Evolutionary conservation across 805 yeast species (phyloP), one percentile per base, ranked within the genome.

Genomic region (Candida caryicola): DNA sequence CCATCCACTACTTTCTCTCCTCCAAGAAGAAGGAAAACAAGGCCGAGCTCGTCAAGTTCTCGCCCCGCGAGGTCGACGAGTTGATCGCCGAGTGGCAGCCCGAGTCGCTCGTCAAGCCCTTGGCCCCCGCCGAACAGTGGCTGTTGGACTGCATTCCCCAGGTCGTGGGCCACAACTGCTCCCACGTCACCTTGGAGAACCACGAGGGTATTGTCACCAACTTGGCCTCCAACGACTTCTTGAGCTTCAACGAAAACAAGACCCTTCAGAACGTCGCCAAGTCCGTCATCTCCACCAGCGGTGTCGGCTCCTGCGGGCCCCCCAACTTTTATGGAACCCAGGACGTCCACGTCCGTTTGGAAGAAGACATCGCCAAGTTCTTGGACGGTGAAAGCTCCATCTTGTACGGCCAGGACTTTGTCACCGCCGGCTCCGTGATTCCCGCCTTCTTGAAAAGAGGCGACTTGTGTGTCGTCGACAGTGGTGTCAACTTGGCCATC

Each of bases 251-350:
- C 34, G 61, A 62, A 23, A 63, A 75, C 49, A 60, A 62, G 15
- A 57, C 45, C 12, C 69, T 88, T 28, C 66, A 67, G 36, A 59
- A 69, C 15, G 74, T 69, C 9, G 88, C 89, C 4, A 72, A 76
- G 36, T 58, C 67, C 21, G 71, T 79, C 16, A 79, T 93, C 44
- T 69, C 70, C 33, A 70, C 71, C 41, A 79, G 84, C 42, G 99
- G 99, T 57, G 97, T 93, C 36, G 99, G 99, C 47, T 91, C 97
- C 1, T 93, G 99, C 70, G 96, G 98, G 29, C 98, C 99, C 4
- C 95, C 97, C 30, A 95, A 95, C 40, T 93, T 93, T 54, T 93
- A 90, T 60, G 99, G 99, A 44, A 85, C 89, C 43, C 96, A 89
- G 62, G 96, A 89, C 57, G 88, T 82, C 31, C 99, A 93, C 57